Conservation (phyloP, 108 stramenopile species). For the Skeletonema potamos region DNA sequence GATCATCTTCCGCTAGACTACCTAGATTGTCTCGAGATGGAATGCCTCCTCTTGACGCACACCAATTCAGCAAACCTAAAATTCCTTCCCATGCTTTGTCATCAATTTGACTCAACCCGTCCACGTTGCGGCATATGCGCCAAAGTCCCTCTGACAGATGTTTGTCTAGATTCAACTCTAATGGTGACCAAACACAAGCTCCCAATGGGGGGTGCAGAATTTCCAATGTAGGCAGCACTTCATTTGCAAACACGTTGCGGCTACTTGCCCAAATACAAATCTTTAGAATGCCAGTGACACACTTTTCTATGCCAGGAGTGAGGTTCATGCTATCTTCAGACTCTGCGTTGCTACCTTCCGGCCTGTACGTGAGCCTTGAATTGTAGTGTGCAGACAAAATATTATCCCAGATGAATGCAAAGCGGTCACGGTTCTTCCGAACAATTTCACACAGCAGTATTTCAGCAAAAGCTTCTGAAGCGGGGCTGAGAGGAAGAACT, state of each 20-base stretch:
- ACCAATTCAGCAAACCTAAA: conserved; percentile 66
- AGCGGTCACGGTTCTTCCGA: conserved; percentile 76
- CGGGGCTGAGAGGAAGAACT: conserved; percentile 65
- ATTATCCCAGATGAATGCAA: conserved; percentile 65
- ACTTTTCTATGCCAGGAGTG: conserved; percentile 76
- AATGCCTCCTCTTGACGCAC: conserved; percentile 57
- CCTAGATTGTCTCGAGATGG: conserved; percentile 30
- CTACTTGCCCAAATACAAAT: conserved; percentile 57
- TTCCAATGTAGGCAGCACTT: conserved; percentile 60
- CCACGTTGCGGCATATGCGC: conserved; percentile 71
- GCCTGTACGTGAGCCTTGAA: conserved; percentile 43
- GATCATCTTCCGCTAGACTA: conserved; percentile 74
- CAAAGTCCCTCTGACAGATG: conserved; percentile 80
- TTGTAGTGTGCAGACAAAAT: conserved; percentile 63
- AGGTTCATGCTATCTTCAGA: conserved; percentile 44
- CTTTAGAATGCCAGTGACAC: conserved; percentile 72
- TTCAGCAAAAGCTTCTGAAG: conserved; percentile 86
- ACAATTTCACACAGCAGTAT: conserved; percentile 82
- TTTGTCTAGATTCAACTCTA: conserved; percentile 60
- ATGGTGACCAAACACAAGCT: conserved; percentile 29
- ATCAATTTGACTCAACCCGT: conserved; percentile 53
- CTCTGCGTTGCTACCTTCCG: conserved; percentile 12
- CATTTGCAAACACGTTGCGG: conserved; percentile 60
- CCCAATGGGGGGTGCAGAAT: conserved; percentile 46
- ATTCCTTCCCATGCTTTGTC: conserved; percentile 74